Conservation (phyloP, 1,139 yeast genomes). For the Diutina catenulata region DNA sequence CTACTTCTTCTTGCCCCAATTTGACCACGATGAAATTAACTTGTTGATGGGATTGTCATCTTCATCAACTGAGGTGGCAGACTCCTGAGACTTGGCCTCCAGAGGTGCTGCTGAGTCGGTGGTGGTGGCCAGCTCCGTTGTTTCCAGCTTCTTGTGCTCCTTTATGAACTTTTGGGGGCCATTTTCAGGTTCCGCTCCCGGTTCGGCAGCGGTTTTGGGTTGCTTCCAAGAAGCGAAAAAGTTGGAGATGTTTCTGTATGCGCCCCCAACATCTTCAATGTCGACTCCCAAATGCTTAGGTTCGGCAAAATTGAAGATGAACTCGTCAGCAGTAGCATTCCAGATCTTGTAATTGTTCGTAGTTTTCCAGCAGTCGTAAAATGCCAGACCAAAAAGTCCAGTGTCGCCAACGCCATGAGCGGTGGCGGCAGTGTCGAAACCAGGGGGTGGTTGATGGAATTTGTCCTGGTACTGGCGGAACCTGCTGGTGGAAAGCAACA, state of each 20-base stretch:
- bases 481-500: constrained; percentile 62
- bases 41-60: background rate
- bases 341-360: constrained; percentile 65
- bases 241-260: background rate
- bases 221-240: background rate
- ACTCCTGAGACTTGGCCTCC: background rate
- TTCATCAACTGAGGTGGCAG: background rate
- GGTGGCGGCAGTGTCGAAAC: constrained; percentile 18
- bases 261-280: constrained; percentile 7
- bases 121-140: background rate
- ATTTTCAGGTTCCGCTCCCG: background rate
- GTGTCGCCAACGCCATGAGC: constrained; percentile 15
- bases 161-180: background rate
- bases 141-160: background rate
- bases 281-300: constrained; percentile 53
- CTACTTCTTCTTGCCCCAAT: background rate
- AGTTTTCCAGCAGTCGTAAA: constrained; percentile 51
- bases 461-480: constrained; percentile 47
- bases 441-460: constrained; percentile 32
- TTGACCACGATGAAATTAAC: background rate
- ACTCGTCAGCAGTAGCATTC: constrained; percentile 69
- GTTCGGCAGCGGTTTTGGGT: background rate
- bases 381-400: constrained; percentile 36
- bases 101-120: too few species aligned
- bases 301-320: constrained; percentile 75